Percentiles rank a stretch among this genome's conserved stretches.
Evolutionary conservation across 352 stramenopile species (phyloP).

Genomic region (Phytophthora citrophthora): DNA sequence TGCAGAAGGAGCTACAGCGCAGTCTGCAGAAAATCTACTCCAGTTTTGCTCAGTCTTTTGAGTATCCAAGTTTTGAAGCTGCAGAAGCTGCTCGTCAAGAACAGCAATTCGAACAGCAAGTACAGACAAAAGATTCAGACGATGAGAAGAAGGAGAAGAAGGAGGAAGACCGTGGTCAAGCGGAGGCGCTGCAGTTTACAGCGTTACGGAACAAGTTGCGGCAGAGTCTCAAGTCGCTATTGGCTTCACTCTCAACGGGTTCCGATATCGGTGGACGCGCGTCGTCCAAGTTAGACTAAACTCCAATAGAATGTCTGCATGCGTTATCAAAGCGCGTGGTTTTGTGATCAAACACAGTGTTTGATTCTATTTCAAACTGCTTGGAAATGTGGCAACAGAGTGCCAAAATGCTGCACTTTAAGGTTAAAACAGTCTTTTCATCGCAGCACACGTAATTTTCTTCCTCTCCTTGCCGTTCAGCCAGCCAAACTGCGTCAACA

Average conservation of each 20-base stretch:
- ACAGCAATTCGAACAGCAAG: constrained; percentile 25
- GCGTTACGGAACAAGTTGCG: constrained; percentile 48
- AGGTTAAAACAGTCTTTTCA: not conserved
- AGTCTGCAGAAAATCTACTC: constrained; percentile 44
- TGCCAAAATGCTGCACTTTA: not conserved
- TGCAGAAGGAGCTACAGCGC: constrained; percentile 35
- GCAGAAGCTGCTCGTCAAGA: constrained; percentile 17
- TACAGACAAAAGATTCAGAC: not conserved
- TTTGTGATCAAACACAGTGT: not conserved
- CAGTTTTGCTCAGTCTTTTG: constrained; percentile 32
- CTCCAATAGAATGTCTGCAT: constrained; percentile 15
- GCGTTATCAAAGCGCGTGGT: not conserved
- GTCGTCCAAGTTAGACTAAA: constrained; percentile 44
- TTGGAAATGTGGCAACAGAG: too few relatives aligned
- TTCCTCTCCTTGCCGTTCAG: constrained; percentile 6
- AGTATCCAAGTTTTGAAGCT: constrained; percentile 36
- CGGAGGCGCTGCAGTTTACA: constrained; percentile 44
- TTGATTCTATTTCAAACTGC: not conserved
- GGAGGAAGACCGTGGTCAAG: constrained; percentile 36
- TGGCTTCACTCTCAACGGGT: constrained; percentile 27
- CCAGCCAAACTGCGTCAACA: constrained; percentile 7
- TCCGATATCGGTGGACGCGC: constrained; percentile 7
- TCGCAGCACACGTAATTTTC: not conserved
- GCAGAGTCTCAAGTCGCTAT: constrained; percentile 43
- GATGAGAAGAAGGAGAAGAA: constrained; percentile 26